Evolutionary conservation across 768 basidiomycete species (phyloP), one percentile per base, ranked within the genome.

Genomic region (Termitomyces sp.): DNA sequence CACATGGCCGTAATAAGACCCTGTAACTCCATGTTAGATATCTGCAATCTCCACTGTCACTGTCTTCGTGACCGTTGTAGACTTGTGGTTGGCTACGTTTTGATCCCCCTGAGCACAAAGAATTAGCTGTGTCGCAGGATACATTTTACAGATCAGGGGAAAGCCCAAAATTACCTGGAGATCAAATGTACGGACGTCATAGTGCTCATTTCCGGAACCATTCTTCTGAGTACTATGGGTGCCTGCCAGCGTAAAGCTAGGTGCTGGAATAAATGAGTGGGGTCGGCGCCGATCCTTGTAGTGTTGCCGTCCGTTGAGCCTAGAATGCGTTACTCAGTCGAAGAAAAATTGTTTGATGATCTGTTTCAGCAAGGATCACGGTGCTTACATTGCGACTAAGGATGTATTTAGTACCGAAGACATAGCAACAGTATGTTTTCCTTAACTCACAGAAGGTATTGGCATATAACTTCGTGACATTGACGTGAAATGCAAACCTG

Each of bases 401-500:
- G 85, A 35, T 39, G 4, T 28, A 4, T 46, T 51, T 6, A 32
- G 46, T 22, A 33, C 20, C 11, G 53, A 24, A 32, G 24, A n/a
- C 57, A 57, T 7, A 85, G 12, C n/a, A 52, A 20, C 3, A 50
- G 8, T 5, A 28, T 38, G 7, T 28, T 20, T 49, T 16, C 2
- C 12, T 4, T 7, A 12, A 75, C 80, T 74, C 55, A 81, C 80
- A 81, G 69, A 81, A 81, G 0, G 79, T 80, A 63, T 79, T 81
- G 32, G 77, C 80, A 63, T 81, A 82, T 12, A 82, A 69, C 52
- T 78, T 79, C 3, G 80, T 81, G 16, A 81, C 77, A 58, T 80
- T 80, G 60, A 81, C 71, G 59, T 82, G 80, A 62, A 82, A 75
- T 3, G 80, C 76, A 50, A 82, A 68, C 79, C 80, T 81, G 38